phyloP scores from a whole-genome alignment of 225 moss, liverwort and hornwort genomes.

The Climacium dendroides region DNA sequence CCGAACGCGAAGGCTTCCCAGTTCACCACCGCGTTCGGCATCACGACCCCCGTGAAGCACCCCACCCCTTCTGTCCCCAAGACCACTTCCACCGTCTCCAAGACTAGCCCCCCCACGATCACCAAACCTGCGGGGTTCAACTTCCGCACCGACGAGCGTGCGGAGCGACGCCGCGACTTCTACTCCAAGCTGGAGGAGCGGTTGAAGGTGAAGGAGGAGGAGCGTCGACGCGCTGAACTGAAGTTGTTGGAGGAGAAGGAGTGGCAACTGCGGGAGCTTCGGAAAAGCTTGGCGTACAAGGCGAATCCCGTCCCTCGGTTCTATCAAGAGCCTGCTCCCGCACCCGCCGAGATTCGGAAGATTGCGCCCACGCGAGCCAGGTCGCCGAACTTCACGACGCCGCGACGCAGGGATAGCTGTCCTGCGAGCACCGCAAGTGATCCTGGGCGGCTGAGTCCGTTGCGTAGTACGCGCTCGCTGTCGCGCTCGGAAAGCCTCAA shows the following conservation, averaged over 20 bases:
- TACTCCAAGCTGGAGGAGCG: constrained; percentile 76
- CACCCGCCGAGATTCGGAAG: constrained; percentile 46
- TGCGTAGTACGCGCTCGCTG: background rate
- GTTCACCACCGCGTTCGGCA: constrained; percentile 23
- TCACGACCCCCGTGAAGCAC: constrained; percentile 12
- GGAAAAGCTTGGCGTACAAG: constrained; percentile 68
- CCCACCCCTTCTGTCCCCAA: constrained; percentile 15
- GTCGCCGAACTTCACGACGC: constrained; percentile 65
- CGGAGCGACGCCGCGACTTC: constrained; percentile 73
- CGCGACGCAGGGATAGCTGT: constrained; percentile 48
- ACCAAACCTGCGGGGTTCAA: constrained; percentile 64
- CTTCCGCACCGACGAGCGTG: constrained; percentile 80
- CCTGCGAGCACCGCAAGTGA: constrained; percentile 1
- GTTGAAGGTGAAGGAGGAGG: constrained; percentile 59
- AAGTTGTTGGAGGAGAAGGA: constrained; percentile 79
- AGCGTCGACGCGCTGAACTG: constrained; percentile 61
- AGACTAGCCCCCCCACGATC: constrained; percentile 20
- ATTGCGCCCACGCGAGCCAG: constrained; percentile 66
- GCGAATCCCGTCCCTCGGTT: constrained; percentile 87
- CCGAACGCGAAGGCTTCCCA: constrained; percentile 8
- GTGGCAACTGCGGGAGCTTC: constrained; percentile 61
- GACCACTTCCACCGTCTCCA: background rate
- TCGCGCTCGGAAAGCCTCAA: constrained; percentile 13
- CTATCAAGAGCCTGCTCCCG: constrained; percentile 68
- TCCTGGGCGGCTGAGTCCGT: background rate